Evolutionary conservation across 2,329 filamentous ascomycete genomes (phyloP).

Genomic region (Penicillium occitanis): DNA sequence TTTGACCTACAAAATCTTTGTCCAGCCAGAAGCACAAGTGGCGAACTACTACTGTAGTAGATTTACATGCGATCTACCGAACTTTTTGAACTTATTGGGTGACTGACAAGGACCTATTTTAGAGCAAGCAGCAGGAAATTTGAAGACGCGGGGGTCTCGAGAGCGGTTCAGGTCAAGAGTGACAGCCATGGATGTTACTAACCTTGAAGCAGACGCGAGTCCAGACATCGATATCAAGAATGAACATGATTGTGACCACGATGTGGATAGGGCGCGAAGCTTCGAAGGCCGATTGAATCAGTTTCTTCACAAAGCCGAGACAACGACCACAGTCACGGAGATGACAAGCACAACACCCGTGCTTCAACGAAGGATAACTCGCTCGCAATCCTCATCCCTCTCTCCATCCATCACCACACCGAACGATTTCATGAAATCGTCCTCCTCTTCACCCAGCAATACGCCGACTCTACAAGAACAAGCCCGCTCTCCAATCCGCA

Average conservation of each 20-base stretch:
- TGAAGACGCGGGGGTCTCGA: neutral
- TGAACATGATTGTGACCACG: slow-evolving; percentile 12
- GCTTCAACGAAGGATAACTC: slow-evolving; percentile 9
- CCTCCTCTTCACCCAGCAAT: neutral
- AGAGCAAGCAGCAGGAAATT: neutral
- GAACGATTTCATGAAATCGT: neutral
- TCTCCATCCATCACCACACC: slow-evolving; percentile 1
- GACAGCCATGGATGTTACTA: neutral
- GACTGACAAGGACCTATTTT: neutral
- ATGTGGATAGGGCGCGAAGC: slow-evolving; percentile 34
- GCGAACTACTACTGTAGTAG: neutral
- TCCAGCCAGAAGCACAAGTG: slow-evolving; percentile 1
- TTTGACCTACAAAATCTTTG: neutral
- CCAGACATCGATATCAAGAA: neutral
- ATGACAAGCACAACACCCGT: neutral
- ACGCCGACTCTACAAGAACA: neutral
- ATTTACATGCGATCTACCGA: neutral
- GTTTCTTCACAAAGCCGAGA: slow-evolving; percentile 32
- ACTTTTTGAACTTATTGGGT: neutral
- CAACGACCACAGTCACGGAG: neutral
- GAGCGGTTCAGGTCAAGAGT: neutral
- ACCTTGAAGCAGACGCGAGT: neutral
- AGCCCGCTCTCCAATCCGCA: slow-evolving; percentile 5
- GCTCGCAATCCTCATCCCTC: neutral
- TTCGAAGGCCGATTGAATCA: slow-evolving; percentile 40